Base-by-base conservation (phyloP, 495 filamentous ascomycete genomes). In the Friedmanniomyces simplex region DNA sequence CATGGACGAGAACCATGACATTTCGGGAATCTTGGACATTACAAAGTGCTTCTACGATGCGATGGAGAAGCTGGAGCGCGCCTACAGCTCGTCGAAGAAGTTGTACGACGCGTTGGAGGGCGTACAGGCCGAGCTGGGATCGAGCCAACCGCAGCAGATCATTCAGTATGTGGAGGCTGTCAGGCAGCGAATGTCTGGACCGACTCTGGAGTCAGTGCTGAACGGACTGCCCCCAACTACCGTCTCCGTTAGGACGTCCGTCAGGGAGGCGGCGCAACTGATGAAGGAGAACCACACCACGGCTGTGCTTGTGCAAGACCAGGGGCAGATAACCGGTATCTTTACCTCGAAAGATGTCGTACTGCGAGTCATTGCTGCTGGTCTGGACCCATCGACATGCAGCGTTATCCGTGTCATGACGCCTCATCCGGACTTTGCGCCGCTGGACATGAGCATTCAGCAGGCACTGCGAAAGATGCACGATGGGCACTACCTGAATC, bases 41-140 rank as follows among this genome's bases (percentile, higher is more conserved):
- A 98, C 93, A 26, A 98, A 97, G 73, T 98, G 93, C 74, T 98
- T 98, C 73, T 98, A 98, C 70, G 93, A 98, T 75, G 93, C 93
- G 42, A 98, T 98, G 93, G 93, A 98, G 76, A 98, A 98, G 73
- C 71, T 98, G 57, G 93, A 98, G 72, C 83, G 93, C 48, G 94
- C 93, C 20, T 98, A 98, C 71, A 87, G 87, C 67, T 97, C 94
- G 39, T 97, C 94, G 16, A 79, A 91, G 46, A 93, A 96, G 69
- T 79, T 98, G 13, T 97, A 98, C 68, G 93, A 96, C 76, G 93
- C 93, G 34, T 76, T 98, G 60, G 94, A 98, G 70, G 93, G 93
- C 69, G 93, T 98, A n/a, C 93, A 98, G 74, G 95, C 91, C 1
- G 93, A 98, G 68, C 77, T 98, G 26, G 93, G 93, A 30, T 88